Evolutionary conservation across 2,329 filamentous ascomycete species (phyloP), one percentile per base, ranked within the genome.

Genomic region (Hypoxylon sp.): DNA sequence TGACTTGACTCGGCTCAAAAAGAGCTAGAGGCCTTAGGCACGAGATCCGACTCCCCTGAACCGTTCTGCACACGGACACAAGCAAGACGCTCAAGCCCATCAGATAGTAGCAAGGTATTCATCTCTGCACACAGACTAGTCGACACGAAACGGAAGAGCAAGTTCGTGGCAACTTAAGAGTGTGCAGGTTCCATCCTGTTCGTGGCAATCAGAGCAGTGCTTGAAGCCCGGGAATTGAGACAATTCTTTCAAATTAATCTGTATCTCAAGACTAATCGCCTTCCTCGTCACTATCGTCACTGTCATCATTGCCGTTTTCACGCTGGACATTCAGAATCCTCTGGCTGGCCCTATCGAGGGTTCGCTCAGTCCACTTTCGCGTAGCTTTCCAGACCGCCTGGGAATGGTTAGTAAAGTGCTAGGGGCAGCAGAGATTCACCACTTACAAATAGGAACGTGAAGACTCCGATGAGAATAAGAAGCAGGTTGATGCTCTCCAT

Each of bases 61-160:
- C 69, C 45, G 52, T 65, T 73, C 75, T 72, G 60, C 40, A 54
- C 67, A 69, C 62, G 67, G 69, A 73, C 67, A 65, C 69, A 68
- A 62, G 75, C 83, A 86, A 84, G 80, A 86, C 83, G 83, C 75
- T 68, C 65, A 68, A 65, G 58, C 69, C 71, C 74, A 76, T 75
- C 72, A 75, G 77, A 74, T 67, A 67, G 71, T 71, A 68, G 67
- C 73, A 75, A 75, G 78, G 74, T 70, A 69, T 84, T 77, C 56
- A 83, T 97, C 82, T 97, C 82, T 91, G 92, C 92, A 96, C 89
- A 88, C 86, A 90, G 92, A 97, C 92, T 95, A 88, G 93, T 95
- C 88, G 89, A 87, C 91, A 92, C 86, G 85, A 87, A 88, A 94
- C 84, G 84, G 89, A 83, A 79, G 79, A 84, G 82, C 81, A 81